Evolutionary conservation across 2,329 filamentous ascomycete species (phyloP).

Genomic region (Myriangium duriaei): DNA sequence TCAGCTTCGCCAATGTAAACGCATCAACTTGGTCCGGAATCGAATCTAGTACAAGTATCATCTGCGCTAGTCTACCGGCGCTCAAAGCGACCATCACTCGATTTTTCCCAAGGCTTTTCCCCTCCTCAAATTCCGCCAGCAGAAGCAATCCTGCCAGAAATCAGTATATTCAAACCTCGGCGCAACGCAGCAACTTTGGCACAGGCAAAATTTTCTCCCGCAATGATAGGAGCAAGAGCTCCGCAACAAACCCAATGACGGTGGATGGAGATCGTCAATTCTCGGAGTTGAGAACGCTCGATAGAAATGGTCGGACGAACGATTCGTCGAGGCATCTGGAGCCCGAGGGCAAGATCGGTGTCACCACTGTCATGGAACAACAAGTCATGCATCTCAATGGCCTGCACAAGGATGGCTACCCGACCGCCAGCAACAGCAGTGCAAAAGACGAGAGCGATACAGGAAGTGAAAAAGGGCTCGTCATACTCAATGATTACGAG

Average conservation of each 20-base stretch:
- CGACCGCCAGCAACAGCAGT: conserved; percentile 2
- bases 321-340: too few species aligned
- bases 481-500: conserved; percentile 4
- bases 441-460: conserved; percentile 5
- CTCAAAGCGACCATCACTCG: conserved; percentile 13
- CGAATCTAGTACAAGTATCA: conserved; percentile 12
- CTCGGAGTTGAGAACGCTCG: conserved; percentile 5
- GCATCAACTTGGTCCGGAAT: conserved; percentile 12
- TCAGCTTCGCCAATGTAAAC: conserved; percentile 11
- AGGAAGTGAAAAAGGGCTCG: conserved; percentile 3
- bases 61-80: conserved; percentile 13
- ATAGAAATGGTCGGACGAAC: not conserved
- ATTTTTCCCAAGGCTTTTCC: conserved; percentile 7
- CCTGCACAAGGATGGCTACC: conserved; percentile 1
- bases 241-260: not conserved
- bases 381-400: conserved; percentile 1
- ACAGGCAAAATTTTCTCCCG: conserved; percentile 2
- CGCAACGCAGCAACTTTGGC: conserved; percentile 1
- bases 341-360: conserved; percentile 6
- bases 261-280: too few species aligned
- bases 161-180: not conserved
- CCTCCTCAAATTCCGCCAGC: conserved; percentile 1
- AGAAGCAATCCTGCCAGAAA: not conserved
- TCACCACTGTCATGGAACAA: conserved; percentile 8
- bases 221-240: conserved; percentile 3